Conservation (phyloP, 139 green algal species). For the Coccomyxa sp. region DNA sequence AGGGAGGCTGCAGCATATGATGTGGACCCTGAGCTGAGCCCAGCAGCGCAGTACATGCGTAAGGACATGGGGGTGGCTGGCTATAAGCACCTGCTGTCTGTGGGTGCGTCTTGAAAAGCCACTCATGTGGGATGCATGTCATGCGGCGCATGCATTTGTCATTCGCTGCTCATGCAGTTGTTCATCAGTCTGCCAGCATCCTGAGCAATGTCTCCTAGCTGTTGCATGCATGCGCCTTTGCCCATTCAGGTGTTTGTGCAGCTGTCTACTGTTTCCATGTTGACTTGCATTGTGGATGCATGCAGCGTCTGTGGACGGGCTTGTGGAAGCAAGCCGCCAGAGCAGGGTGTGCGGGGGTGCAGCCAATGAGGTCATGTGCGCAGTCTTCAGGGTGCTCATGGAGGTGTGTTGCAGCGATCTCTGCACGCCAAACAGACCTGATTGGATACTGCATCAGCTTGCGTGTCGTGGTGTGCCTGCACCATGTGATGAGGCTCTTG, state of each 20-base stretch:
- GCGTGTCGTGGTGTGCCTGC: not conserved
- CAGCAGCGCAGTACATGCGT: conserved; percentile 28
- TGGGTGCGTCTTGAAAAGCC: conserved; percentile 5
- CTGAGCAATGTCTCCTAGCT: not conserved
- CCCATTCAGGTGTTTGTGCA: too few relatives aligned
- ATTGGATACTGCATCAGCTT: not conserved
- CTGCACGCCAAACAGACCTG: not conserved
- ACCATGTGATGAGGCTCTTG: not conserved
- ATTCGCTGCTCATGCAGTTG: not conserved
- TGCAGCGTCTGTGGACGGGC: conserved; percentile 43
- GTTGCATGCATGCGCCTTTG: not conserved
- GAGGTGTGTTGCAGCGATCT: conserved; percentile 28
- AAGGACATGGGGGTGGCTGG: conserved; percentile 36
- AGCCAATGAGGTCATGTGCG: conserved; percentile 33
- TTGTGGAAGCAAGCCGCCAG: conserved; percentile 58
- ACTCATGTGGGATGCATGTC: not conserved
- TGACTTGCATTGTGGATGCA: not conserved
- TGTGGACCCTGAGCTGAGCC: conserved; percentile 36
- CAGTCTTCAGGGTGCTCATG: conserved; percentile 45
- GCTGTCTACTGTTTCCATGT: not conserved
- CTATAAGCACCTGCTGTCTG: conserved; percentile 32
- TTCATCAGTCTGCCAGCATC: too few relatives aligned
- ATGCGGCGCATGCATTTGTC: not conserved
- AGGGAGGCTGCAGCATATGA: conserved; percentile 23
- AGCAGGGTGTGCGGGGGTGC: conserved; percentile 47